Percentiles rank a stretch among this genome's conserved stretches.
These are phyloP conservation scores for Trapa bicornis DNA, from an alignment of 345 rosid species.

Conservation along the genomic window DNA sequence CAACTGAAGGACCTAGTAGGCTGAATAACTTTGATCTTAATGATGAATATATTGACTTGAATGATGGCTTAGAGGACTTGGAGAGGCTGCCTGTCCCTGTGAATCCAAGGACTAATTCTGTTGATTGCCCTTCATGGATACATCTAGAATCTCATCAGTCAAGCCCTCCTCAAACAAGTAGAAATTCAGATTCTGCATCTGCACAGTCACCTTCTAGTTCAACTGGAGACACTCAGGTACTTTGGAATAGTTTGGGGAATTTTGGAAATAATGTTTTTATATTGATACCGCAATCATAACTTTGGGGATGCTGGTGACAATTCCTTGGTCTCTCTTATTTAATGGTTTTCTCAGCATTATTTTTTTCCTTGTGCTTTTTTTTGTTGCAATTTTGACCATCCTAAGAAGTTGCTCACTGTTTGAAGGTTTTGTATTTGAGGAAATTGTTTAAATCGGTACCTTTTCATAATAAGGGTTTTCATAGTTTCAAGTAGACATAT, in stretches of 20 bases:
- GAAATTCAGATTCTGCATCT: slow-evolving; percentile 95
- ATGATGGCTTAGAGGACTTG: slow-evolving; percentile 63
- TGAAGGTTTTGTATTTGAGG: background rate
- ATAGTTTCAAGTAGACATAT: background rate
- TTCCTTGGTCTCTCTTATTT: background rate
- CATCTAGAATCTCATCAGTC: slow-evolving; percentile 75
- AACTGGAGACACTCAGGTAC: slow-evolving; percentile 82
- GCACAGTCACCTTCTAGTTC: slow-evolving; percentile 96
- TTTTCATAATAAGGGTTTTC: background rate
- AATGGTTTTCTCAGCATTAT: background rate
- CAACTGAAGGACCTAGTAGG: slow-evolving; percentile 35
- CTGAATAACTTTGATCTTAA: slow-evolving; percentile 88
- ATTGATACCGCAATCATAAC: background rate
- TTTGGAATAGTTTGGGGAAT: background rate
- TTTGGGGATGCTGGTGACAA: background rate
- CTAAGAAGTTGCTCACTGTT: background rate
- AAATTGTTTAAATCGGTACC: background rate
- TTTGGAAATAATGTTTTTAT: background rate
- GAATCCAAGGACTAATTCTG: slow-evolving; percentile 49
- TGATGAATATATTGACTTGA: slow-evolving; percentile 69
- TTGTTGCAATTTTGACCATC: too few species aligned
- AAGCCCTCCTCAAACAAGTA: slow-evolving; percentile 91
- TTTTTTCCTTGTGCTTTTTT: background rate
- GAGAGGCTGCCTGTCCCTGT: slow-evolving; percentile 60
- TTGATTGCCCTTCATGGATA: slow-evolving; percentile 78